Conservation (phyloP, 2,329 filamentous ascomycete genomes). For the Ophiocordyceps sinensis region DNA sequence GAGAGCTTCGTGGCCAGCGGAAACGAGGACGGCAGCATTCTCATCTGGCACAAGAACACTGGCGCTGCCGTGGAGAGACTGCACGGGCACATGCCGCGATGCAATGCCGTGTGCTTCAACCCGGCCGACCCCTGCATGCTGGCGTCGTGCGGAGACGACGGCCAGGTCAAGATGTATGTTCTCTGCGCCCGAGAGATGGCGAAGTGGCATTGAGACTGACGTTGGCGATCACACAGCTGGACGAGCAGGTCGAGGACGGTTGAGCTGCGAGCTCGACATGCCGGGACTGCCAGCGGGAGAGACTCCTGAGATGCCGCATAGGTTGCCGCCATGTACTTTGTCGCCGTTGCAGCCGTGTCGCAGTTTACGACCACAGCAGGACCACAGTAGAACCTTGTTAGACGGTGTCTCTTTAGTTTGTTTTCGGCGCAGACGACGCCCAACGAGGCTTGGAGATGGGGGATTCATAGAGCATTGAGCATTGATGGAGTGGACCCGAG, state of each 20-base stretch:
- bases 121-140: conserved; percentile 71
- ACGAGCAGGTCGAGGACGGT: conserved; percentile 9
- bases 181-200: conserved; percentile 4
- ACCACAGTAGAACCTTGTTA: no score
- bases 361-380: no score
- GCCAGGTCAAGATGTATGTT: conserved; percentile 68
- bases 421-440: not conserved
- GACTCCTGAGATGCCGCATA: conserved; percentile 4
- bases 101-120: conserved; percentile 85
- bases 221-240: conserved; percentile 5
- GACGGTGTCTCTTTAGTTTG: not conserved
- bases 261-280: conserved; percentile 7
- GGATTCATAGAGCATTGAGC: not conserved
- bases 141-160: conserved; percentile 83
- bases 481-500: not conserved
- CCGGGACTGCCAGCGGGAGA: conserved; percentile 6
- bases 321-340: no score
- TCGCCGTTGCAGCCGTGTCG: no score
- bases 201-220: not conserved
- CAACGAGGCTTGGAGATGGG: no score
- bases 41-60: conserved; percentile 84
- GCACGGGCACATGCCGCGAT: conserved; percentile 59
- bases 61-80: conserved; percentile 63
- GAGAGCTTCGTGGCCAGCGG: conserved; percentile 88
- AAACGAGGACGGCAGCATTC: conserved; percentile 65